phyloP scores from a whole-genome alignment of 1,284 basidiomycete species.

The Naganishia sp. region DNA sequence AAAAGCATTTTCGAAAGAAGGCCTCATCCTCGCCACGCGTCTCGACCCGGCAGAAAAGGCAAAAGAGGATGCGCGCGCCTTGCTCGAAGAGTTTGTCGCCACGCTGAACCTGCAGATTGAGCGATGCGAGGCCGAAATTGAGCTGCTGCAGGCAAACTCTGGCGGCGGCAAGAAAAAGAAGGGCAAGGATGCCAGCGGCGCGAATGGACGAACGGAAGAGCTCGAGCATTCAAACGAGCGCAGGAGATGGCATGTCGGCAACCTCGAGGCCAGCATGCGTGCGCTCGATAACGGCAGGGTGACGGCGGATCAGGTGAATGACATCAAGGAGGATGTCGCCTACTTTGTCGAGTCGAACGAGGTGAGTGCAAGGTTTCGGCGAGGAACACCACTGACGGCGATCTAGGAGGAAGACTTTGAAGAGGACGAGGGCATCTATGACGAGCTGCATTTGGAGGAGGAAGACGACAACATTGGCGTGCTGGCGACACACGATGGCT shows the following conservation, averaged over 20 bases:
- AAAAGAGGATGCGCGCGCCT: slow-evolving; percentile 84
- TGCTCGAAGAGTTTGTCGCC: slow-evolving; percentile 85
- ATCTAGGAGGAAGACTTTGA: slow-evolving; percentile 92
- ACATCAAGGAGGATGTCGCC: slow-evolving; percentile 89
- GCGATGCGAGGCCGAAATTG: slow-evolving; percentile 91
- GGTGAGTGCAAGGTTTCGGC: slow-evolving; percentile 60
- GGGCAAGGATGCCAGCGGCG: slow-evolving; percentile 46
- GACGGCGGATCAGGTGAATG: slow-evolving; percentile 74
- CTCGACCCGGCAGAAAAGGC: slow-evolving; percentile 97
- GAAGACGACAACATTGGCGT: slow-evolving; percentile 64
- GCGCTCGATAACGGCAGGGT: slow-evolving; percentile 93
- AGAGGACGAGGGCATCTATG: slow-evolving; percentile 96
- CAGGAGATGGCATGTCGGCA: slow-evolving; percentile 90
- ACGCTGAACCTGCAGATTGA: slow-evolving; percentile 93
- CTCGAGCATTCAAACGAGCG: slow-evolving; percentile 91
- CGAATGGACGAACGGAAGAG: slow-evolving; percentile 66
- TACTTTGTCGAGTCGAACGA: slow-evolving; percentile 97
- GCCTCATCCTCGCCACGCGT: slow-evolving; percentile 88
- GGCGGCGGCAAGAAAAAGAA: slow-evolving; percentile 67
- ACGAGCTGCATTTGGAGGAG: slow-evolving; percentile 95
- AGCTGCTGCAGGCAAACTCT: slow-evolving; percentile 76
- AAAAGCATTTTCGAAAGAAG: slow-evolving; percentile 99
- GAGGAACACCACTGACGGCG: background rate
- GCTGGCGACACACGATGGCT: slow-evolving; percentile 18
- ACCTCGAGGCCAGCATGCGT: slow-evolving; percentile 90